Conservation (phyloP, 2,329 filamentous ascomycete species). For the Metarhizium guizhouense region DNA sequence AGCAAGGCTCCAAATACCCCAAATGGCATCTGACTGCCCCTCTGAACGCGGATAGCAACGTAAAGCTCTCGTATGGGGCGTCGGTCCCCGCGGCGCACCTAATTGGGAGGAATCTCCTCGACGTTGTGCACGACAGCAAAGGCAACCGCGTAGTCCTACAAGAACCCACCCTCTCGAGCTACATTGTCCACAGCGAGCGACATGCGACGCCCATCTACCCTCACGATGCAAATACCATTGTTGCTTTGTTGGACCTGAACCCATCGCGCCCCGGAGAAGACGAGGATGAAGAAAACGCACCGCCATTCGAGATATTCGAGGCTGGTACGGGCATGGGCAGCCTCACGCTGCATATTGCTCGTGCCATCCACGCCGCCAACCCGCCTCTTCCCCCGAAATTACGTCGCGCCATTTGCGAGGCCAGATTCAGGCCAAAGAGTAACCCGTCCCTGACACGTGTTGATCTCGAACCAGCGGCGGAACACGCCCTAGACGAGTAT, state of each 20-base stretch:
- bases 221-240: conserved; percentile 65
- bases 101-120: conserved; percentile 53
- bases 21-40: conserved; percentile 30
- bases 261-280: conserved; percentile 32
- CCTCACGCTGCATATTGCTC: conserved; percentile 64
- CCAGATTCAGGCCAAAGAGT: conserved; percentile 11
- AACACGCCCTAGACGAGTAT: conserved; percentile 33
- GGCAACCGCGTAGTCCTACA: conserved; percentile 45
- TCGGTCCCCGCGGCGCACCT: conserved; percentile 43
- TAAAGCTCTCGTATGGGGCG: conserved; percentile 36
- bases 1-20: conserved; percentile 24
- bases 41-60: conserved; percentile 19
- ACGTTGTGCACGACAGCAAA: conserved; percentile 45
- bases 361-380: conserved; percentile 69
- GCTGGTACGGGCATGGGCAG: conserved; percentile 80
- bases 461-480: conserved; percentile 19
- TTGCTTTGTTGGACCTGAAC: conserved; percentile 68
- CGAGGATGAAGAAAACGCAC: conserved; percentile 19
- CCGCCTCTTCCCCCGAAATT: conserved; percentile 35
- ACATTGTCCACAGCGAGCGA: conserved; percentile 57
- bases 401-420: conserved; percentile 21
- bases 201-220: conserved; percentile 71
- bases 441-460: conserved; percentile 11
- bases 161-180: conserved; percentile 63
- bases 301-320: conserved; percentile 66